Conservation (phyloP, 78 protist genomes). For the Emiliania huxleyi region DNA sequence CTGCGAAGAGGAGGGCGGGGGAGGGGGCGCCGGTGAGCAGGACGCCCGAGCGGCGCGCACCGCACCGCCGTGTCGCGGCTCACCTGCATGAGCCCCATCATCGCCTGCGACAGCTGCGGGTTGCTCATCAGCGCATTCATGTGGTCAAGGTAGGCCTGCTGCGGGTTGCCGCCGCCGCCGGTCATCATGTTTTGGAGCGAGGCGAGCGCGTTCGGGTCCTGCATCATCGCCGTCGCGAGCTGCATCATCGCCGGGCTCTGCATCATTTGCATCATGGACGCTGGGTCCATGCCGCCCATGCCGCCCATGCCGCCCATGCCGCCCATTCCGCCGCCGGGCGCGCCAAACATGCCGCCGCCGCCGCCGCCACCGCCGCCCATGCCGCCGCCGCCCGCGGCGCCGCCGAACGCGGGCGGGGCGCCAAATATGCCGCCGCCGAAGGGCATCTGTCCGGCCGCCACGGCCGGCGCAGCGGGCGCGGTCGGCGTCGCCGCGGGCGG, state of each 20-base stretch:
- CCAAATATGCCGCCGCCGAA: too few relatives aligned
- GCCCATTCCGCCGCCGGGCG: not conserved
- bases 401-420: not conserved
- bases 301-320: constrained; percentile 13
- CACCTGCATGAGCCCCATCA: not conserved
- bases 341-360: not conserved
- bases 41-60: too few relatives aligned
- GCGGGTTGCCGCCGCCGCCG: not conserved
- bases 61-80: too few relatives aligned
- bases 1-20: too few relatives aligned
- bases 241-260: constrained; percentile 22
- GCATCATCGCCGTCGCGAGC: not conserved
- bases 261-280: constrained; percentile 9
- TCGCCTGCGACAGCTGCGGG: not conserved
- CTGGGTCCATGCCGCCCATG: not conserved
- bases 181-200: not conserved
- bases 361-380: not conserved
- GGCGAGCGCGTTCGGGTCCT: not conserved
- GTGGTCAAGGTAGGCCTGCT: not conserved
- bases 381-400: not conserved
- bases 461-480: too few relatives aligned
- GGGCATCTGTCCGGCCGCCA: too few relatives aligned
- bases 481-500: not conserved
- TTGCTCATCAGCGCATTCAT: not conserved
- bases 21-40: too few relatives aligned